phyloP scores from a whole-genome alignment of 148 eudicot genomes.

The Persicaria tinctoria region DNA sequence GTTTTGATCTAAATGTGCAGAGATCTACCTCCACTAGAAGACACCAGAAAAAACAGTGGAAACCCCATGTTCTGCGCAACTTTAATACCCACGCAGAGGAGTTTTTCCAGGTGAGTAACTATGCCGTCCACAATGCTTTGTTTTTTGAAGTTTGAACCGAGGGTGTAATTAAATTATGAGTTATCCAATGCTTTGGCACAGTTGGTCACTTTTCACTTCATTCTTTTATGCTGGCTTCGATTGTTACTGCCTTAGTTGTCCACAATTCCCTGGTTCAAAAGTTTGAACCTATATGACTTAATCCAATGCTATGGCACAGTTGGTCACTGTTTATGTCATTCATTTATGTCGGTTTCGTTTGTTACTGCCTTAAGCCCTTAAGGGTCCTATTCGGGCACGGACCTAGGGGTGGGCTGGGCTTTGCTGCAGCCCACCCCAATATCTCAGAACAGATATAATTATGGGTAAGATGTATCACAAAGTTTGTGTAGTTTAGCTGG shows the following conservation, averaged over 20 bases:
- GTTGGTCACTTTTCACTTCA: background rate
- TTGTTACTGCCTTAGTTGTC: too few species aligned
- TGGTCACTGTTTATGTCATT: too few species aligned
- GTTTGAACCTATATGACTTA: too few species aligned
- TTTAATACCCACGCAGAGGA: slow-evolving; percentile 6
- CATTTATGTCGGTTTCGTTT: too few species aligned
- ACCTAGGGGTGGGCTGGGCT: too few species aligned
- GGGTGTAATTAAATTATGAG: background rate
- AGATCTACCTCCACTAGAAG: background rate
- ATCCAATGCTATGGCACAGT: too few species aligned
- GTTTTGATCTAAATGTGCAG: background rate
- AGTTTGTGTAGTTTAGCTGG: too few species aligned
- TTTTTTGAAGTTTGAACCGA: background rate
- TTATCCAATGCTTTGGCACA: background rate
- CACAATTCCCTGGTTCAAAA: too few species aligned
- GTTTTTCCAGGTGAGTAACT: slow-evolving; percentile 10
- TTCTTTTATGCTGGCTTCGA: background rate
- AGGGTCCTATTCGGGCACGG: background rate
- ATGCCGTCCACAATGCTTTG: background rate
- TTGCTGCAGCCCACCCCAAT: too few species aligned
- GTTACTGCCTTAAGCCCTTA: too few species aligned
- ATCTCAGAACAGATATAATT: too few species aligned
- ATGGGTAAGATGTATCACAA: too few species aligned
- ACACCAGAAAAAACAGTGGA: background rate
- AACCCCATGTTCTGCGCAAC: slow-evolving; percentile 1